These are phyloP conservation scores for Podospora tetraspora DNA, from an alignment of 495 filamentous ascomycete genomes.

Conservation along the genomic window DNA sequence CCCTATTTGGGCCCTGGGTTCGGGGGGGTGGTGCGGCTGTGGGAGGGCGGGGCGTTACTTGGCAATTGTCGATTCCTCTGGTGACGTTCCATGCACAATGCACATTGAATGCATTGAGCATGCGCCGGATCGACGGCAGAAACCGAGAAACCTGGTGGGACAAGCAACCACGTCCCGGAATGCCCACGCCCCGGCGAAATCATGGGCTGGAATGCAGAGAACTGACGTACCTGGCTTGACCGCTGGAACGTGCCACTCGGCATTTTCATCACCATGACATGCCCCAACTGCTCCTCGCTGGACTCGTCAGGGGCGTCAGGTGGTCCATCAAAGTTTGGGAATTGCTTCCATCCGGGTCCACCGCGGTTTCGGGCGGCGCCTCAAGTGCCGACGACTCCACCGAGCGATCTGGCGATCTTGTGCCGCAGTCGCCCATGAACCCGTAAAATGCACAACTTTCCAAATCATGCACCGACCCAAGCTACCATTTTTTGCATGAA, in stretches of 20 bases:
- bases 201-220: background rate
- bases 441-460: slow-evolving; percentile 13
- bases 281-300: background rate
- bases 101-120: slow-evolving; percentile 1
- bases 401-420: slow-evolving; percentile 5
- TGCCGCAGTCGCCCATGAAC: slow-evolving; percentile 10
- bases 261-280: background rate
- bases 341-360: background rate
- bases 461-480: slow-evolving; percentile 2
- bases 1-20: background rate
- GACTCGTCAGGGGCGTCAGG: background rate
- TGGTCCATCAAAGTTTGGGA: background rate
- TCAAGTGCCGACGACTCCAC: slow-evolving; percentile 5
- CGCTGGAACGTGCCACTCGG: background rate
- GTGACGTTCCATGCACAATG: slow-evolving; percentile 11
- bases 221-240: background rate
- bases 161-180: background rate
- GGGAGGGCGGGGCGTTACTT: slow-evolving; percentile 8
- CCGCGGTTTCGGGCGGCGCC: background rate
- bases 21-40: slow-evolving; percentile 1
- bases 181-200: background rate
- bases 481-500: background rate
- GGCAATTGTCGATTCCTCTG: slow-evolving; percentile 2
- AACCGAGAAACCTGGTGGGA: slow-evolving; percentile 4
- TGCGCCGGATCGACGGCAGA: slow-evolving; percentile 2